phyloP scores from a whole-genome alignment of 345 rosid genomes.

The Eucalyptus erythrocorys region DNA sequence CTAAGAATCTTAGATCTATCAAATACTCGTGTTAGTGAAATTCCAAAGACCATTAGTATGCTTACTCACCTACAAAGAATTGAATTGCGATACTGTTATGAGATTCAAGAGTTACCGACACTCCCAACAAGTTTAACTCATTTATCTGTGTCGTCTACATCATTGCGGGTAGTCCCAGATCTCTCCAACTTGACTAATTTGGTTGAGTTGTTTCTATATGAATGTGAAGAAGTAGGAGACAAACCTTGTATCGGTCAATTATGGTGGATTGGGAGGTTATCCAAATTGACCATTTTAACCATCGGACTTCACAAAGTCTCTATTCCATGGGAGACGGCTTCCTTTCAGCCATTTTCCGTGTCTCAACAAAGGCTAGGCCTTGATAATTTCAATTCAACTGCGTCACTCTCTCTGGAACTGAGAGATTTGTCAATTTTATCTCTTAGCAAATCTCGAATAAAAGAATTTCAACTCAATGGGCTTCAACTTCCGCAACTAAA shows the following conservation, averaged over 20 bases:
- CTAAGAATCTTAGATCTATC: background rate
- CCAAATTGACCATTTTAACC: background rate
- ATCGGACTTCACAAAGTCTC: background rate
- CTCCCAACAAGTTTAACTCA: background rate
- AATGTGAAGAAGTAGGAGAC: rapidly evolving
- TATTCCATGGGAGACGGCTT: background rate
- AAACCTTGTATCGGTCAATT: rapidly evolving
- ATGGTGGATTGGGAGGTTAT: background rate
- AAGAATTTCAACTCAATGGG: background rate
- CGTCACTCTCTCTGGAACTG: rapidly evolving
- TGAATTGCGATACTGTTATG: rapidly evolving
- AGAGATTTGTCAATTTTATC: background rate
- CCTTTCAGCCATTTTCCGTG: background rate
- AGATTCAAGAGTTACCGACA: background rate
- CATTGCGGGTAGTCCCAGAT: background rate
- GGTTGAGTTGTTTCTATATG: rapidly evolving
- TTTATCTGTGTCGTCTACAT: rapidly evolving
- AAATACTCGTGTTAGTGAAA: rapidly evolving
- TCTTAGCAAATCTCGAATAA: rapidly evolving
- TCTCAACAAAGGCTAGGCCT: background rate
- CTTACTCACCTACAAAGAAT: background rate
- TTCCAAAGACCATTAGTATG: background rate
- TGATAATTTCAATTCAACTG: background rate
- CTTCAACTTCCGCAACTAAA: background rate
- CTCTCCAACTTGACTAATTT: background rate